Percentiles rank a stretch among this genome's conserved stretches.
Evolutionary conservation across 129 eudicot genomes (phyloP).

Genomic region (Flaveria linearis): DNA sequence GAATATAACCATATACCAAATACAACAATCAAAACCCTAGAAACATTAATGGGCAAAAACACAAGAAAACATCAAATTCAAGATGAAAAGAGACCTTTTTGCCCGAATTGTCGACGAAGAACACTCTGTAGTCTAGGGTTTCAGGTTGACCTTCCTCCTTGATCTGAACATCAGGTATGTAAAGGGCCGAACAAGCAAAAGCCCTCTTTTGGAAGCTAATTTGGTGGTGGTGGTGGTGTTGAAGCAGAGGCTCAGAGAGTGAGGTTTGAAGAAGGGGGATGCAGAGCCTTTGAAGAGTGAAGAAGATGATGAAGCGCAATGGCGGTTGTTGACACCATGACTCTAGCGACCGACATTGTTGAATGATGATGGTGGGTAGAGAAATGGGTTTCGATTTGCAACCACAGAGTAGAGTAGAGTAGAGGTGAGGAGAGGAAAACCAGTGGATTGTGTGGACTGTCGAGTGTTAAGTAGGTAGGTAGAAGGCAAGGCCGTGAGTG

Average conservation of each 20-base stretch:
- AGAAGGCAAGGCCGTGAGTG: too few species aligned
- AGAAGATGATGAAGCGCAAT: slow-evolving; percentile 49
- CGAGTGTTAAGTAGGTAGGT: too few species aligned
- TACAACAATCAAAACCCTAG: background rate
- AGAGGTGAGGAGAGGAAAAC: too few species aligned
- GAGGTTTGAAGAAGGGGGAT: slow-evolving; percentile 41
- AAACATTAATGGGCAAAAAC: background rate
- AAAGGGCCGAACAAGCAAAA: slow-evolving; percentile 66
- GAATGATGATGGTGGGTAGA: slow-evolving; percentile 12
- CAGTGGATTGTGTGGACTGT: too few species aligned
- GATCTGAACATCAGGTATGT: slow-evolving; percentile 56
- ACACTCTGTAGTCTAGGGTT: slow-evolving; percentile 91
- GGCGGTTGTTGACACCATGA: slow-evolving; percentile 52
- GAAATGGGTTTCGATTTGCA: slow-evolving; percentile 10
- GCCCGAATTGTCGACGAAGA: slow-evolving; percentile 74
- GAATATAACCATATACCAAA: slow-evolving; percentile 14
- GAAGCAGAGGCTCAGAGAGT: slow-evolving; percentile 44
- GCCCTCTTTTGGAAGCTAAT: slow-evolving; percentile 44
- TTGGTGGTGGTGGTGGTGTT: slow-evolving; percentile 31
- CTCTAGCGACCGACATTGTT: slow-evolving; percentile 67
- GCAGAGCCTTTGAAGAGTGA: slow-evolving; percentile 39
- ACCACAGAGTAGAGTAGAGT: too few species aligned
- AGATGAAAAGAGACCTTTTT: slow-evolving; percentile 51
- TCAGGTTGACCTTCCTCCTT: slow-evolving; percentile 84
- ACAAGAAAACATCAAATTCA: background rate